Percentiles rank a stretch among this genome's conserved stretches.
These are phyloP conservation scores for Plasmodium blacklocki DNA, from an alignment of 169 alveolate genomes.

Conservation along the genomic window DNA sequence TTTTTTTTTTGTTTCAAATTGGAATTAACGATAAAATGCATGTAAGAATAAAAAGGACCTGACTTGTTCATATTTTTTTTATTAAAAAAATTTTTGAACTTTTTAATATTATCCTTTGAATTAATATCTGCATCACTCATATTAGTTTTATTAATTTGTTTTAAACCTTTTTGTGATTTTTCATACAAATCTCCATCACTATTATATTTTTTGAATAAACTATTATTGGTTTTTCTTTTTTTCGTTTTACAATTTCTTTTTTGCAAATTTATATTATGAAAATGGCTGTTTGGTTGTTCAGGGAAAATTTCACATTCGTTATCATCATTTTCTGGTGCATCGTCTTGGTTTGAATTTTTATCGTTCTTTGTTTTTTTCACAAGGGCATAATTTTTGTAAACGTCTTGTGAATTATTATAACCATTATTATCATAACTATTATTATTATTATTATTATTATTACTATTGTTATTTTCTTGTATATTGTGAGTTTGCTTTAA, in stretches of 20 bases:
- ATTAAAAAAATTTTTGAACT: not conserved
- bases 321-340: not conserved
- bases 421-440: not conserved
- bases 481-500: no score
- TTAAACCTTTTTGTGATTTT: slow-evolving; percentile 2
- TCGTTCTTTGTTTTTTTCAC: not conserved
- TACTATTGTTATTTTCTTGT: not conserved
- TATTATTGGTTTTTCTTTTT: slow-evolving; percentile 8
- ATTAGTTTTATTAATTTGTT: not conserved
- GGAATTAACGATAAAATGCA: slow-evolving; percentile 27
- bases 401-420: not conserved
- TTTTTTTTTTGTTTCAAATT: slow-evolving; percentile 27
- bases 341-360: not conserved
- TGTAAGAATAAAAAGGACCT: slow-evolving; percentile 27
- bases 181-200: slow-evolving; percentile 71
- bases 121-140: slow-evolving; percentile 39
- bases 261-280: not conserved
- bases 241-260: not conserved
- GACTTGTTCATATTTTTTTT: slow-evolving; percentile 13
- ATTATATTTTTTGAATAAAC: slow-evolving; percentile 13
- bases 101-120: slow-evolving; percentile 18
- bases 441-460: not conserved
- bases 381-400: not conserved
- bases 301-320: not conserved
- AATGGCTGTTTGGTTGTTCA: not conserved